Percentiles rank a stretch among this genome's conserved stretches.
These are phyloP conservation scores for Aspergillus leporis DNA, from an alignment of 495 filamentous ascomycete species.

Conservation along the genomic window DNA sequence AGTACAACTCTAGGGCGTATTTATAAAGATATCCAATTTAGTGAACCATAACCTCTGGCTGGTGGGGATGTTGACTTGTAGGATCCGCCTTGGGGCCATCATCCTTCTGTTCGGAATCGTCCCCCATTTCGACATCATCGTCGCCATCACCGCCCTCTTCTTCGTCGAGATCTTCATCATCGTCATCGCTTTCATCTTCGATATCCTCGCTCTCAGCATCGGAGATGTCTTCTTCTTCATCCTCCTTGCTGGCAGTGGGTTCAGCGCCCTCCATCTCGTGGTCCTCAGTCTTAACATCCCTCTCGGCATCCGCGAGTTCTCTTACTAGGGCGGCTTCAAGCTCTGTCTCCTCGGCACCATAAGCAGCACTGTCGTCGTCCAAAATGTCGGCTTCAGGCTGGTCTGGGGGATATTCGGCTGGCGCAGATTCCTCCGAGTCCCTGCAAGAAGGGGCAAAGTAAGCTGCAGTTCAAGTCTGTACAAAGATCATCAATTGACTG, in stretches of 20 bases:
- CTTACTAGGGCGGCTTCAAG: slow-evolving; percentile 53
- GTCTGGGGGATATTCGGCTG: slow-evolving; percentile 93
- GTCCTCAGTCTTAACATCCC: slow-evolving; percentile 58
- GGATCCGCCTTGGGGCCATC: slow-evolving; percentile 35
- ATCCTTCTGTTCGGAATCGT: slow-evolving; percentile 53
- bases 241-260: slow-evolving; percentile 53
- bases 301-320: slow-evolving; percentile 60
- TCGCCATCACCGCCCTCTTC: slow-evolving; percentile 69
- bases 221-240: slow-evolving; percentile 72
- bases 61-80: slow-evolving; percentile 39
- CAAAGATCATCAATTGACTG: slow-evolving; percentile 13
- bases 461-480: not conserved
- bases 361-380: slow-evolving; percentile 80
- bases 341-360: slow-evolving; percentile 75
- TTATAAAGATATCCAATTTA: slow-evolving; percentile 22
- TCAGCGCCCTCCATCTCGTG: slow-evolving; percentile 83
- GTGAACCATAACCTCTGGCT: slow-evolving; percentile 56
- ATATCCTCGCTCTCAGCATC: slow-evolving; percentile 94
- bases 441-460: slow-evolving; percentile 42
- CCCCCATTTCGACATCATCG: slow-evolving; percentile 84
- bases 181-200: slow-evolving; percentile 88
- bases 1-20: not conserved
- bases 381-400: slow-evolving; percentile 90
- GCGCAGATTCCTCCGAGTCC: slow-evolving; percentile 95
- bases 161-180: slow-evolving; percentile 81